Evolutionary conservation across 495 filamentous ascomycete genomes (phyloP).

Genomic region (Penicillium steckii): DNA sequence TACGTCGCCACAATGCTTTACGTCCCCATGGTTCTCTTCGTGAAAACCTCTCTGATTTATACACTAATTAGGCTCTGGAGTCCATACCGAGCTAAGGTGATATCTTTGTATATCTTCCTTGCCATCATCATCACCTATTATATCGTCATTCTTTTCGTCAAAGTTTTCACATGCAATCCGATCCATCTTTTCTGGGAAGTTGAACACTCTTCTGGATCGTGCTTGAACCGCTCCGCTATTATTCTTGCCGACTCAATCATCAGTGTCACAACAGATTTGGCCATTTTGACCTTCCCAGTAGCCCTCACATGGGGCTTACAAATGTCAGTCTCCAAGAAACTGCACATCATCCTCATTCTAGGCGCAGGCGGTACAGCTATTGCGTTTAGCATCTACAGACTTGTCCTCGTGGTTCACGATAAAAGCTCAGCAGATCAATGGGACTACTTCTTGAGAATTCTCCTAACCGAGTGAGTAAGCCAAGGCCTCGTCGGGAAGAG

Average conservation of each 20-base stretch:
- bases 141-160: conserved; percentile 27
- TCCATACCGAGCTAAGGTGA: conserved; percentile 20
- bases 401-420: conserved; percentile 25
- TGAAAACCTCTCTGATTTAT: conserved; percentile 34
- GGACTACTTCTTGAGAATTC: neutral
- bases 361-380: conserved; percentile 32
- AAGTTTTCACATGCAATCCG: conserved; percentile 33
- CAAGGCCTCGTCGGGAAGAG: neutral
- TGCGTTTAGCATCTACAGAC: conserved; percentile 30
- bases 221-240: conserved; percentile 28
- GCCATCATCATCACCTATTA: conserved; percentile 30
- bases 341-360: conserved; percentile 28
- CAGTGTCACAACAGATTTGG: conserved; percentile 32
- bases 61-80: conserved; percentile 33
- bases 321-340: conserved; percentile 26
- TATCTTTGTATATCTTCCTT: conserved; percentile 25
- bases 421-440: conserved; percentile 12
- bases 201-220: conserved; percentile 5
- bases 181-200: conserved; percentile 29
- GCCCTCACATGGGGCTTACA: conserved; percentile 30
- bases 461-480: conserved; percentile 1
- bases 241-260: conserved; percentile 32
- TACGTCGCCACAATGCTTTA: conserved; percentile 31
- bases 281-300: conserved; percentile 32
- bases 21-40: conserved; percentile 30